Evolutionary conservation across 371 early-diverging fungal genomes (phyloP).

Genomic region (Saksenaea oblongispora): DNA sequence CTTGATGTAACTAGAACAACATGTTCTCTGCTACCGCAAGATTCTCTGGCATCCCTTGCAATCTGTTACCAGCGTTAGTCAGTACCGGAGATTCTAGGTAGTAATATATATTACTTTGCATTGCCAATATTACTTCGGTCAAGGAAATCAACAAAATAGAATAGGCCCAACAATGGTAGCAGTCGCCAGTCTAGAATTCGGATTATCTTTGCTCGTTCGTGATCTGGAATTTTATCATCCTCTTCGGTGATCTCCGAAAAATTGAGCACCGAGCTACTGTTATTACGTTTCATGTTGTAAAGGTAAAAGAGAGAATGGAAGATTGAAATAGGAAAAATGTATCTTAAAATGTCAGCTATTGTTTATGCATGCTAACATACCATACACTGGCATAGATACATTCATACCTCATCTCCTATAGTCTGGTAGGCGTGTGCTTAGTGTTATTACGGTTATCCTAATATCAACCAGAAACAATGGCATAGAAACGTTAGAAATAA

Average conservation of each 20-base stretch:
- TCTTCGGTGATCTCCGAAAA: background rate
- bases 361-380: too few species aligned
- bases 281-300: background rate
- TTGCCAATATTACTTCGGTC: constrained; percentile 42
- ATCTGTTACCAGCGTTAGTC: background rate
- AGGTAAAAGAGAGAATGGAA: background rate
- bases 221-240: background rate
- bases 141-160: constrained; percentile 35
- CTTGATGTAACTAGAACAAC: background rate
- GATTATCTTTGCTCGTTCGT: constrained; percentile 20
- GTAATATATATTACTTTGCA: constrained; percentile 30
- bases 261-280: background rate
- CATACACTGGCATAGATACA: too few species aligned
- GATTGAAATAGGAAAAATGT: background rate
- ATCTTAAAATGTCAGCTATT: too few species aligned
- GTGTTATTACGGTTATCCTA: too few species aligned
- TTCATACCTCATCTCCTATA: too few species aligned
- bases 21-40: background rate
- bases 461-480: too few species aligned
- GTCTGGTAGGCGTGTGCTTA: too few species aligned
- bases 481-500: too few species aligned
- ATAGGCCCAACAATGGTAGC: constrained; percentile 31
- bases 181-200: constrained; percentile 24
- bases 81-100: background rate
- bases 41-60: background rate